Conservation (phyloP, 1,284 basidiomycete species). For the Ganoderma resinaceum region DNA sequence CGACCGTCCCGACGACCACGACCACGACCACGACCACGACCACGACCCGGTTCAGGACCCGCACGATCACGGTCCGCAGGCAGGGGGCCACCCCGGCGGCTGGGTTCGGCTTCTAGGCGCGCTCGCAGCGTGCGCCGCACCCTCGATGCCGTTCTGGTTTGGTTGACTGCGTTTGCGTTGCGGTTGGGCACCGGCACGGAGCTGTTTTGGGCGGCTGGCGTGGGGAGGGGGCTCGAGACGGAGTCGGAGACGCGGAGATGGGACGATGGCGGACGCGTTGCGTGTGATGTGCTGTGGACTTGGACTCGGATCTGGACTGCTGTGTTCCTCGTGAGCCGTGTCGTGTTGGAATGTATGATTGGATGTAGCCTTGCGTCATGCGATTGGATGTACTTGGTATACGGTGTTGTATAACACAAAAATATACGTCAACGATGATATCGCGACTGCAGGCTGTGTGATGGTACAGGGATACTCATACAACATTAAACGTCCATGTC, state of each 20-base stretch:
- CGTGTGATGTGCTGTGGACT: not conserved
- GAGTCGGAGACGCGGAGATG: not conserved
- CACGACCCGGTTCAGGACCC: not conserved
- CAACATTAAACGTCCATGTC: not conserved
- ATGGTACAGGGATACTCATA: not conserved
- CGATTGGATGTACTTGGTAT: not conserved
- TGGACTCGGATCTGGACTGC: not conserved
- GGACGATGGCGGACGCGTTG: not conserved
- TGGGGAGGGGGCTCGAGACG: not conserved
- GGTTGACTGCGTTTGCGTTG: too few species aligned
- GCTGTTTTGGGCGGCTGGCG: not conserved
- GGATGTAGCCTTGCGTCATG: not conserved
- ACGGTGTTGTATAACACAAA: not conserved
- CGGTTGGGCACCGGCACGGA: not conserved
- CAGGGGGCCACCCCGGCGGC: too few species aligned
- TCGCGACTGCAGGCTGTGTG: not conserved
- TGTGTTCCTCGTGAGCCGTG: not conserved
- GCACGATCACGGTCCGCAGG: not conserved
- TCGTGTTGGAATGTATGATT: not conserved
- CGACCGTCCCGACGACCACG: not conserved
- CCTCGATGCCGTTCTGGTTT: too few species aligned
- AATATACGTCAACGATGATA: not conserved
- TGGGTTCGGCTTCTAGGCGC: too few species aligned
- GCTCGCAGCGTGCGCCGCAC: too few species aligned
- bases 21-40: not conserved